These are phyloP conservation scores for Penicillium sp. DNA, from an alignment of 2,329 filamentous ascomycete species.

Conservation along the genomic window DNA sequence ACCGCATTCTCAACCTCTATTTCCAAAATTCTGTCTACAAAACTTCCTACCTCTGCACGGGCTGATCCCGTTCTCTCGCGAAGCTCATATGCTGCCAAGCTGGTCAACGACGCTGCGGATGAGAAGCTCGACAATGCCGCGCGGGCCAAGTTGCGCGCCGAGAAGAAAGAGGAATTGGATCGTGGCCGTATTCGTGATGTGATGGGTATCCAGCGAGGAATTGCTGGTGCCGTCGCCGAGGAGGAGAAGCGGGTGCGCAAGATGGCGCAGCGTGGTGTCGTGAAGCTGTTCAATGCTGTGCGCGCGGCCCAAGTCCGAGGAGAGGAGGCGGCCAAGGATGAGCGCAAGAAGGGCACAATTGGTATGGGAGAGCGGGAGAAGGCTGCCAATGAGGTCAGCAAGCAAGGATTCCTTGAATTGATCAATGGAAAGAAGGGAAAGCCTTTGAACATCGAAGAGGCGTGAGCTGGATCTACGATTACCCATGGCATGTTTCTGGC, in stretches of 20 bases:
- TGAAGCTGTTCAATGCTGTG: constrained; percentile 95
- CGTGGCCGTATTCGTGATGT: constrained; percentile 89
- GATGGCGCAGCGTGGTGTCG: constrained; percentile 87
- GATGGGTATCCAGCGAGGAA: constrained; percentile 58
- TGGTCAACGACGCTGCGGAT: constrained; percentile 70
- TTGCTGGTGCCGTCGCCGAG: constrained; percentile 56
- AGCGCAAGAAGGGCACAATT: constrained; percentile 68
- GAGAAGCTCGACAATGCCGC: constrained; percentile 79
- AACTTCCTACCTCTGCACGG: constrained; percentile 76
- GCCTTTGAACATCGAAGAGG: constrained; percentile 45
- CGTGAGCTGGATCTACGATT: constrained; percentile 28
- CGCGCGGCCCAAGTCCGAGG: constrained; percentile 88
- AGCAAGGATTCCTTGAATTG: constrained; percentile 91
- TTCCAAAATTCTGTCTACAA: constrained; percentile 86
- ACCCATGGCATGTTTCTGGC: constrained; percentile 33
- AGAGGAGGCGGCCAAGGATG: constrained; percentile 66
- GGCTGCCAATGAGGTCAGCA: constrained; percentile 91
- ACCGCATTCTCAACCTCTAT: constrained; percentile 88
- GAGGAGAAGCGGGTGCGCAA: constrained; percentile 79
- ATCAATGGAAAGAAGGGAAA: constrained; percentile 62
- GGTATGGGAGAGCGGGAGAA: constrained; percentile 79
- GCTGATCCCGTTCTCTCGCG: constrained; percentile 89
- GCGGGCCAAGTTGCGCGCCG: constrained; percentile 70
- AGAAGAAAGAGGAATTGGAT: constrained; percentile 75
- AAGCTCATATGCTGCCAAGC: constrained; percentile 69